Conservation (phyloP, 805 yeast genomes). For the Metschnikowia reukaufii region DNA sequence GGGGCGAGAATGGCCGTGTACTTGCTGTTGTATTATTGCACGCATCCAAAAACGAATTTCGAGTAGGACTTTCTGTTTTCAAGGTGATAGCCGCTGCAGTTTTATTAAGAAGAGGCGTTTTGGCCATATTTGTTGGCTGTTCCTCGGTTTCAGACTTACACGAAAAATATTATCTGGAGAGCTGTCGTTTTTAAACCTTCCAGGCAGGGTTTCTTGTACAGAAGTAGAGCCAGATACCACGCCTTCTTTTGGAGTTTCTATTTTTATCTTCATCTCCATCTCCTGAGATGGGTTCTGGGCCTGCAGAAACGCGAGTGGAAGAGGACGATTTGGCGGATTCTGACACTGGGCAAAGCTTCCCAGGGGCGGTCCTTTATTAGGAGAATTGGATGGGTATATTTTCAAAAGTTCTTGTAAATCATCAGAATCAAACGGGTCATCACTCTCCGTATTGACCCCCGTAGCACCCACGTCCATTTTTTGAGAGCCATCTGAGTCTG, state of each 20-base stretch:
- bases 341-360: not conserved
- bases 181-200: not conserved
- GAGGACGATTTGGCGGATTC: not conserved
- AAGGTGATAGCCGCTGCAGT: not conserved
- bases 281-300: constrained; percentile 1
- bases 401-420: constrained; percentile 20
- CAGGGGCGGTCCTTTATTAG: not conserved
- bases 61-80: not conserved
- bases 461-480: not conserved
- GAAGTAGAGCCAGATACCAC: not conserved
- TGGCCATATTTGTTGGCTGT: not conserved
- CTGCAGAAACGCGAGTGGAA: constrained; percentile 3
- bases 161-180: constrained; percentile 5
- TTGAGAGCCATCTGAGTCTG: constrained; percentile 10
- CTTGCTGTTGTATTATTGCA: not conserved
- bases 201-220: not conserved
- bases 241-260: not conserved
- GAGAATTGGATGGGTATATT: constrained; percentile 1
- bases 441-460: constrained; percentile 14
- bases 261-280: not conserved
- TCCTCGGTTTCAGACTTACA: constrained; percentile 4
- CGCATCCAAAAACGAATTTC: not conserved
- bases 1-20: constrained; percentile 1
- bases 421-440: constrained; percentile 22
- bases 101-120: not conserved